phyloP scores from a whole-genome alignment of 441 rosid species.

The Cnidoscolus chayamansa region DNA sequence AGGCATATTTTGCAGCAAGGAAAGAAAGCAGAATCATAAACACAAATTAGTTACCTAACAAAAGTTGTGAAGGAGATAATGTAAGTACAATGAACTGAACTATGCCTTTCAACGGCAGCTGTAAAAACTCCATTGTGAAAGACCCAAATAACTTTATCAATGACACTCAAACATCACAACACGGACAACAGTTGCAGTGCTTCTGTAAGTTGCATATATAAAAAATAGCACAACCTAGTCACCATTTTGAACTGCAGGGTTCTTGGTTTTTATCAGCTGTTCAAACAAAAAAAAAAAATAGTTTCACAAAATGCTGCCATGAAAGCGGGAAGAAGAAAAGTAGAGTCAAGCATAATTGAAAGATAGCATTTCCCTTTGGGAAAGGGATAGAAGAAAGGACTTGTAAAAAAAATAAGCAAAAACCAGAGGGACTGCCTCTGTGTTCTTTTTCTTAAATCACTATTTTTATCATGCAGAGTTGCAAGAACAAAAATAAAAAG shows the following conservation, averaged over 20 bases:
- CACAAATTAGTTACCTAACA: conserved; percentile 42
- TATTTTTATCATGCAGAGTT: background rate
- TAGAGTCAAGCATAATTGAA: background rate
- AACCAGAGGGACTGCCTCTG: too few relatives aligned
- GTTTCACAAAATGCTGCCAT: conserved; percentile 18
- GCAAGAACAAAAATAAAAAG: too few relatives aligned
- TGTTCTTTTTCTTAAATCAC: too few relatives aligned
- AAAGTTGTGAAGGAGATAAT: conserved; percentile 34
- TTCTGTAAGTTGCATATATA: conserved; percentile 15
- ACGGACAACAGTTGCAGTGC: conserved; percentile 18
- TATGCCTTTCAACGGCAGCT: conserved; percentile 35
- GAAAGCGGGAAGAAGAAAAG: conserved; percentile 12
- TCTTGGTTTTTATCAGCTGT: conserved; percentile 60
- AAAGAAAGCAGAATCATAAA: conserved; percentile 14
- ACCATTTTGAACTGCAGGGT: conserved; percentile 39
- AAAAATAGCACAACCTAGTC: conserved; percentile 35
- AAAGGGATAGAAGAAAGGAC: background rate
- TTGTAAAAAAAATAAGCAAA: background rate
- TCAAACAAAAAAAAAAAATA: conserved; percentile 21
- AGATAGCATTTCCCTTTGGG: background rate
- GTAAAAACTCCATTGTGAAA: conserved; percentile 31
- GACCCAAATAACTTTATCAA: conserved; percentile 29
- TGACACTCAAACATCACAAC: conserved; percentile 28
- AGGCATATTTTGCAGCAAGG: conserved; percentile 2
- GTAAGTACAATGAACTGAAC: conserved; percentile 35